Conservation (phyloP, 495 filamentous ascomycete genomes). For the Lophiostoma macrostomum region DNA sequence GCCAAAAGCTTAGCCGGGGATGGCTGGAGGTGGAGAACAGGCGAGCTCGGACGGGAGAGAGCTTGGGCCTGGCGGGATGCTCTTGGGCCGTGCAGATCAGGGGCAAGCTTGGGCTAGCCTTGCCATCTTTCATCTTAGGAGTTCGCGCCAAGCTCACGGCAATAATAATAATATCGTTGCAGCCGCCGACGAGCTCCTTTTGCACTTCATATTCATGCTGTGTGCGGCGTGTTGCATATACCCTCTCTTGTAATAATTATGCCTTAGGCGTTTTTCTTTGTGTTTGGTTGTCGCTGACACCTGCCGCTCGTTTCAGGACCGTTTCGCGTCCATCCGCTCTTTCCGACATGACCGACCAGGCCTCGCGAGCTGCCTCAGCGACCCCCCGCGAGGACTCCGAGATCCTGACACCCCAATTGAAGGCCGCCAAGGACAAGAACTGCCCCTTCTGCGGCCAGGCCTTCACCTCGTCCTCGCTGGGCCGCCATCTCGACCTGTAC, state of each 20-base stretch:
- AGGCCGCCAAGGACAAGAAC: slow-evolving; percentile 68
- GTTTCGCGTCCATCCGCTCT: background rate
- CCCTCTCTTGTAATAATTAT: slow-evolving; percentile 15
- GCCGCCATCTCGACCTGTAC: slow-evolving; percentile 86
- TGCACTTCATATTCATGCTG: slow-evolving; percentile 3
- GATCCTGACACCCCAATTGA: slow-evolving; percentile 27
- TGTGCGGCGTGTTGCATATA: slow-evolving; percentile 20
- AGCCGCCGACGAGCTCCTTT: slow-evolving; percentile 1
- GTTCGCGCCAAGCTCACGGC: background rate
- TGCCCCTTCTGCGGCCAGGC: slow-evolving; percentile 82
- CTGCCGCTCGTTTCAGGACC: slow-evolving; percentile 14
- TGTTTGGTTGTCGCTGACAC: slow-evolving; percentile 2
- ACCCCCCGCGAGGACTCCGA: slow-evolving; percentile 52
- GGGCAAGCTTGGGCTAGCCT: slow-evolving; percentile 11
- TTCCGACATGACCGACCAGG: slow-evolving; percentile 10
- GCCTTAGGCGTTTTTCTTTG: slow-evolving; percentile 16
- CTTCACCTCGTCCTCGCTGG: slow-evolving; percentile 90
- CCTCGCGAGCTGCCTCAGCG: slow-evolving; percentile 16
- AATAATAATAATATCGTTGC: slow-evolving; percentile 14
- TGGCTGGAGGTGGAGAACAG: too few species aligned
- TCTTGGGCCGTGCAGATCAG: too few species aligned
- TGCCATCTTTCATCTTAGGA: slow-evolving; percentile 7
- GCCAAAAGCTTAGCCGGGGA: too few species aligned
- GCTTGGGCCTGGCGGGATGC: too few species aligned
- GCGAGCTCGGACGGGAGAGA: too few species aligned